Evolutionary conservation across 2,329 filamentous ascomycete genomes (phyloP), one percentile per base, ranked within the genome.

Genomic region (Hypoxylon sp.): DNA sequence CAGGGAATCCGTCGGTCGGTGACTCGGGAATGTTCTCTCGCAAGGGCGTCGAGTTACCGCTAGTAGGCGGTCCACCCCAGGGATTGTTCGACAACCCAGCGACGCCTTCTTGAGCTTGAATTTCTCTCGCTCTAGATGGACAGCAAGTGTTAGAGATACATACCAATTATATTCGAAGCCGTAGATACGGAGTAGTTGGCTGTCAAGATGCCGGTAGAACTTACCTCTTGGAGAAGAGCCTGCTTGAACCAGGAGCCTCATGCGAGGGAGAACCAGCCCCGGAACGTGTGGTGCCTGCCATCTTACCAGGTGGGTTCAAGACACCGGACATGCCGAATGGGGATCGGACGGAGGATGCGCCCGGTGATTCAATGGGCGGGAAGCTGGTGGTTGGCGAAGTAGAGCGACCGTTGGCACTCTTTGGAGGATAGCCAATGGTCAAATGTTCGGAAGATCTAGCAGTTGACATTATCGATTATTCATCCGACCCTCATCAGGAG

Each of bases 11-110:
- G 75, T 97, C 93, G 61, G 89, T 94, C 21, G 94, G 94, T 25
- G 93, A 97, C 75, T 99, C 94, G 59, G 93, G 92, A 55, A 99
- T 97, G 61, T 93, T 97, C 76, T 97, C 94, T 67, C 94, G 90
- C 41, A 99, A 82, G 63, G 94, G 94, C 30, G 93, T 97, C 13
- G 93, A 97, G 72, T 96, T 93, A 60, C 93, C 94, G 71, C 93
- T 97, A 47, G 93, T 96, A 37, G 94, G 93, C 61, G 94, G 93
- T 7, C 94, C 93, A 79, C 91, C 91, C 94, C 94, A 97, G 31
- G 88, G 87, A 67, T 87, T 84, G 42, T 87, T 73, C 71, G 79
- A 80, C 66, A 83, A 80, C 67, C 79, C 87, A 69, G 78, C 76
- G 38, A 96, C 80, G 41, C 92, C 92, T 81, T 97, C 93, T 75